Conservation (phyloP, 2,329 filamentous ascomycete genomes). For the Claviceps citrina region DNA sequence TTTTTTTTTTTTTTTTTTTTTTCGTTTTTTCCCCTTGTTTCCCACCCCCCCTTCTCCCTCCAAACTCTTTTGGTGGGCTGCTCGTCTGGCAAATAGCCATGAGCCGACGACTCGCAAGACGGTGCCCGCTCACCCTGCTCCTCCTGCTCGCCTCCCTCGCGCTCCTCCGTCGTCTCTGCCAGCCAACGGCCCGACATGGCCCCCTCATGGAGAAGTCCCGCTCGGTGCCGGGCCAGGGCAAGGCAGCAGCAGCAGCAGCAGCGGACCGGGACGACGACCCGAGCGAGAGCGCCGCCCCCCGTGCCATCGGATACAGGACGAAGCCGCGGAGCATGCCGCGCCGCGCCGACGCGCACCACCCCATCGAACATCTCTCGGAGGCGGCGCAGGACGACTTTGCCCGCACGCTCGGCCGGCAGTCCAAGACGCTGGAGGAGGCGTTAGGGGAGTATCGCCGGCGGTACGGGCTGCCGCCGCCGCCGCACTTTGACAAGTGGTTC, state of each 20-base stretch:
- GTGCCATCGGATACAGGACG: not conserved
- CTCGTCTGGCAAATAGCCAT: no score
- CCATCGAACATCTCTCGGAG: not conserved
- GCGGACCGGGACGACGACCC: not conserved
- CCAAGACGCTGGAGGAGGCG: slow-evolving; percentile 60
- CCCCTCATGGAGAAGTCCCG: not conserved
- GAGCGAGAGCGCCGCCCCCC: not conserved
- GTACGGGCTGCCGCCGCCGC: slow-evolving; percentile 71
- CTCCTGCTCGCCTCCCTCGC: not conserved
- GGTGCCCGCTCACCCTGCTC: not conserved
- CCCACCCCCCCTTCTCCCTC: no score
- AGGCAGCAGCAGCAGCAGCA: not conserved
- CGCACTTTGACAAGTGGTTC: slow-evolving; percentile 90
- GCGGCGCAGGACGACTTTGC: not conserved
- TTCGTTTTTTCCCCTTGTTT: no score
- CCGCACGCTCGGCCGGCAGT: slow-evolving; percentile 41
- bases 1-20: no score
- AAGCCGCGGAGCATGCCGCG: not conserved
- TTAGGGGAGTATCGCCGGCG: slow-evolving; percentile 68
- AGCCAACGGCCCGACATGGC: not conserved
- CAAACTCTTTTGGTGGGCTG: no score
- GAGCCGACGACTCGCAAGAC: not conserved
- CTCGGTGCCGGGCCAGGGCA: no score
- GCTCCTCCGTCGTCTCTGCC: not conserved
- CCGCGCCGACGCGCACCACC: not conserved